Conservation (phyloP, 805 yeast species). For the Clavispora vitiphila region DNA sequence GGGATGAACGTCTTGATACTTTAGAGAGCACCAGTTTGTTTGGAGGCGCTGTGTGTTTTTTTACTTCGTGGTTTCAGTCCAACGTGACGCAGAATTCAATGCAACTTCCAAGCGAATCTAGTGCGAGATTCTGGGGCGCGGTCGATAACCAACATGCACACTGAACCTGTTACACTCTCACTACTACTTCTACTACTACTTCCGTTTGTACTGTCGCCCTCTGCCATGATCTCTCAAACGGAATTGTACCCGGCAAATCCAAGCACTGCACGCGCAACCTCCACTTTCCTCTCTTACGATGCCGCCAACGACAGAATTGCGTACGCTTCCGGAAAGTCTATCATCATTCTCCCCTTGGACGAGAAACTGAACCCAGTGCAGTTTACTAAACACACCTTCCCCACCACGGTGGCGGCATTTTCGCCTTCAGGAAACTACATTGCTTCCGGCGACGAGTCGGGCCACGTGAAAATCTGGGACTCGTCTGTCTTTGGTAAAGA, state of each 20-base stretch:
- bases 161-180: slow-evolving; percentile 1
- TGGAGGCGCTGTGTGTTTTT: no score
- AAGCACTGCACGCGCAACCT: slow-evolving; percentile 61
- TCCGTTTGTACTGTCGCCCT: no score
- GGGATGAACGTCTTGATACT: no score
- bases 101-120: no score
- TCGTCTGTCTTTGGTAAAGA: slow-evolving; percentile 34
- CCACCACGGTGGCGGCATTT: slow-evolving; percentile 80
- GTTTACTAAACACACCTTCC: slow-evolving; percentile 63
- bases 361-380: slow-evolving; percentile 48
- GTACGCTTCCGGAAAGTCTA: slow-evolving; percentile 77
- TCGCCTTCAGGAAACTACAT: slow-evolving; percentile 86
- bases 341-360: slow-evolving; percentile 62
- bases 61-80: no score
- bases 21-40: no score
- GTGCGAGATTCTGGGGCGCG: not conserved
- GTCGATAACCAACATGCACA: not conserved
- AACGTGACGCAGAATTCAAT: no score
- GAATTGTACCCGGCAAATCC: slow-evolving; percentile 71
- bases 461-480: slow-evolving; percentile 88
- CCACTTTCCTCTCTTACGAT: slow-evolving; percentile 75
- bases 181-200: no score
- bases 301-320: slow-evolving; percentile 62
- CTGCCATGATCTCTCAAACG: slow-evolving; percentile 21
- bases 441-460: slow-evolving; percentile 91